These are phyloP conservation scores for Fusarium proliferatum DNA, from an alignment of 2,329 filamentous ascomycete species.

Conservation along the genomic window DNA sequence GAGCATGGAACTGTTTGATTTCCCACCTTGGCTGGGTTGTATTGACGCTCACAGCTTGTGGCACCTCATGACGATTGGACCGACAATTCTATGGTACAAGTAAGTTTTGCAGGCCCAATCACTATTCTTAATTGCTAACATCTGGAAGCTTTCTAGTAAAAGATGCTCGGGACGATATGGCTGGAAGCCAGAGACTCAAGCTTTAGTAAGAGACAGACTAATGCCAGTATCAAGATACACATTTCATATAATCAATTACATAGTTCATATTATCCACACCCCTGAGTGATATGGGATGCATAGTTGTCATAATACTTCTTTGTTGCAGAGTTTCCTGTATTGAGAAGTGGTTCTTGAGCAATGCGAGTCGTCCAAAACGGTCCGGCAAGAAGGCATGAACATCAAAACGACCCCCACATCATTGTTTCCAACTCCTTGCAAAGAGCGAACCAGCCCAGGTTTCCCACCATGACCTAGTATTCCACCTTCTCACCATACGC, in stretches of 20 bases:
- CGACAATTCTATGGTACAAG: conserved; percentile 94
- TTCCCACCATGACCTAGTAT: conserved; percentile 9
- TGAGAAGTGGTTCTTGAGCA: background rate
- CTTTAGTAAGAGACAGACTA: conserved; percentile 49
- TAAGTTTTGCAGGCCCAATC: conserved; percentile 63
- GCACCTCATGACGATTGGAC: conserved; percentile 92
- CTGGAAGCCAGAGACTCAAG: conserved; percentile 75
- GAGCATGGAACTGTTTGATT: conserved; percentile 95
- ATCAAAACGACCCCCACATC: conserved; percentile 16
- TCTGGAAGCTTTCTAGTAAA: conserved; percentile 80
- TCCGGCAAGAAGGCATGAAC: background rate
- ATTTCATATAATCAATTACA: background rate
- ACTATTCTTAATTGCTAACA: conserved; percentile 36
- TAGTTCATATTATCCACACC: background rate
- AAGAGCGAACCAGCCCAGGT: conserved; percentile 6
- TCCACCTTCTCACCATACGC: background rate
- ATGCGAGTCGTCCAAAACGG: background rate
- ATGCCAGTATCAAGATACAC: background rate
- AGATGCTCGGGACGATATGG: conserved; percentile 85
- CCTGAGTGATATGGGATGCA: background rate
- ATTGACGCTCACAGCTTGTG: conserved; percentile 95
- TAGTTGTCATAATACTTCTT: background rate
- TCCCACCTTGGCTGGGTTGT: conserved; percentile 83
- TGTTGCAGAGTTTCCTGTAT: background rate
- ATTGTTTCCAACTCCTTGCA: conserved; percentile 25